Percentiles rank a stretch among this genome's conserved stretches.
Evolutionary conservation across 768 basidiomycete species (phyloP).

Genomic region (Rhizopogon sp.): DNA sequence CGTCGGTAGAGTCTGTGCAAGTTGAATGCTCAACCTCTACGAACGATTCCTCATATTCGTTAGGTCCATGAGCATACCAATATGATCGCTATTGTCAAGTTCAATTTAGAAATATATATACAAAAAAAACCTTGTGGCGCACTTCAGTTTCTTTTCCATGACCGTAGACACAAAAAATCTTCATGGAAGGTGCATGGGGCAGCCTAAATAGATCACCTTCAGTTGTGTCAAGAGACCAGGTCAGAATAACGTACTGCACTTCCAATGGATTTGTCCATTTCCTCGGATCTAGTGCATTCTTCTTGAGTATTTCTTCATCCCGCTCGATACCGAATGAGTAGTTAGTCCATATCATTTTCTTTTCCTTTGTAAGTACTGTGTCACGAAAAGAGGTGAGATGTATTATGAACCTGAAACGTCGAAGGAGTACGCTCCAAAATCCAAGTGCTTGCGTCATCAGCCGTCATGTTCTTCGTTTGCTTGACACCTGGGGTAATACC

Average conservation of each 20-base stretch:
- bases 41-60: constrained; percentile 58
- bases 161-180: constrained; percentile 90
- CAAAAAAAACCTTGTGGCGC: constrained; percentile 13
- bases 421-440: constrained; percentile 77
- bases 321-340: constrained; percentile 89
- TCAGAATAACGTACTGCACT: constrained; percentile 42
- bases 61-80: constrained; percentile 70
- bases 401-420: constrained; percentile 64
- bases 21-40: constrained; percentile 38
- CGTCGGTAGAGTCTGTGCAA: constrained; percentile 39
- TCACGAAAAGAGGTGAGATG: not conserved
- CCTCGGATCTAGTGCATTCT: constrained; percentile 65
- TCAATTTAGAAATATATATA: not conserved
- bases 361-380: constrained; percentile 1
- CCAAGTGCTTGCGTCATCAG: constrained; percentile 69
- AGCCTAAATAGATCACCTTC: constrained; percentile 39
- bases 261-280: constrained; percentile 96
- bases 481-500: constrained; percentile 7
- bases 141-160: constrained; percentile 96
- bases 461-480: constrained; percentile 63
- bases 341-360: constrained; percentile 81
- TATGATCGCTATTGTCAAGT: not conserved
- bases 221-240: not conserved
- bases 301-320: constrained; percentile 54
- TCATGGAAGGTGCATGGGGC: constrained; percentile 88